A percentile compares a stretch with the other conserved stretches of the same genome.
Conservation (phyloP, 495 filamentous ascomycete species). For the Penicillium cinerascens region DNA sequence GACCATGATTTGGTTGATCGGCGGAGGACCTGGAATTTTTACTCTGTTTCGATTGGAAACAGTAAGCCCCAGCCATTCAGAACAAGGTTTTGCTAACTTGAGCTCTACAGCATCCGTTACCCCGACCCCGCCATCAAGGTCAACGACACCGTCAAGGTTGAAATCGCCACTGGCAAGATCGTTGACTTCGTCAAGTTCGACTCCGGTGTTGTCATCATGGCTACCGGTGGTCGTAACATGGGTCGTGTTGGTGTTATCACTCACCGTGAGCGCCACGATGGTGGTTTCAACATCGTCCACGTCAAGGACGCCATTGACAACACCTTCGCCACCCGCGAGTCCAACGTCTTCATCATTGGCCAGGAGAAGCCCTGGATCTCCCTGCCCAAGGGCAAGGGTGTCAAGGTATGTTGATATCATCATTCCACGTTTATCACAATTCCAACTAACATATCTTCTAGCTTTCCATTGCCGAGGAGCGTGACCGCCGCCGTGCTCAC, state of each 20-base stretch:
- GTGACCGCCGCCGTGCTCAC: slow-evolving; percentile 86
- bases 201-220: slow-evolving; percentile 95
- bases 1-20: slow-evolving; percentile 93
- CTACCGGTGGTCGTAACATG: slow-evolving; percentile 98
- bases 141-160: slow-evolving; percentile 99
- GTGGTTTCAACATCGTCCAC: slow-evolving; percentile 99
- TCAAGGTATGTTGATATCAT: slow-evolving; percentile 62
- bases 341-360: slow-evolving; percentile 98
- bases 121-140: slow-evolving; percentile 97
- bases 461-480: slow-evolving; percentile 96
- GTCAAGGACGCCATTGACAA: slow-evolving; percentile 99
- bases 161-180: slow-evolving; percentile 95
- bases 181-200: slow-evolving; percentile 94
- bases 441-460: slow-evolving; percentile 25
- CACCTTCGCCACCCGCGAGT: slow-evolving; percentile 96
- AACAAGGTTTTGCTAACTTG: slow-evolving; percentile 39
- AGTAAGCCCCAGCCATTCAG: slow-evolving; percentile 32
- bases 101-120: slow-evolving; percentile 82
- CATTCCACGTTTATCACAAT: neutral
- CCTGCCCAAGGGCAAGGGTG: slow-evolving; percentile 99
- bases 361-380: slow-evolving; percentile 98
- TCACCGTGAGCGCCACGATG: slow-evolving; percentile 98
- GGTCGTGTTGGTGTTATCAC: slow-evolving; percentile 99
- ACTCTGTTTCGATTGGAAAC: slow-evolving; percentile 26
- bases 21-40: slow-evolving; percentile 41